Conservation (phyloP, 345 rosid species). For the Dovyalis caffra region DNA sequence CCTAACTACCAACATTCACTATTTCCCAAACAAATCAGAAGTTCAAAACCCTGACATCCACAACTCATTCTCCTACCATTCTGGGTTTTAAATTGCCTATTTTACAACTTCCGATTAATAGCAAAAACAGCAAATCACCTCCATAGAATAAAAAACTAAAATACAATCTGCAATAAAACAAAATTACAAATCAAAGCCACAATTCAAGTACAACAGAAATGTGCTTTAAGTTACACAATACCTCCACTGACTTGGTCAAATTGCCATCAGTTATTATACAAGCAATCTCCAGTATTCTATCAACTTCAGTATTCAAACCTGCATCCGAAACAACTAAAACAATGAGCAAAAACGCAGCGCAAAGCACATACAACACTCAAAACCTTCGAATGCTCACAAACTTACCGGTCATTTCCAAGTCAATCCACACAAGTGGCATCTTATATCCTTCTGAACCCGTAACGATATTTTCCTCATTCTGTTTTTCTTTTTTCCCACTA, state of each 20-base stretch:
- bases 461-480: background rate
- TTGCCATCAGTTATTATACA: slow-evolving; percentile 85
- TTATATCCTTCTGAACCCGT: slow-evolving; percentile 29
- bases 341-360: slow-evolving; percentile 3
- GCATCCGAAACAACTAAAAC: slow-evolving; percentile 19
- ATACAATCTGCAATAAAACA: slow-evolving; percentile 2
- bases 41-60: too few species aligned
- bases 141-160: background rate
- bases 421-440: slow-evolving; percentile 94
- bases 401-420: slow-evolving; percentile 93
- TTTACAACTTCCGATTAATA: background rate
- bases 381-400: background rate
- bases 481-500: background rate
- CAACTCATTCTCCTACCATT: too few species aligned
- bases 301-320: slow-evolving; percentile 79
- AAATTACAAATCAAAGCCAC: background rate
- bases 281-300: slow-evolving; percentile 90
- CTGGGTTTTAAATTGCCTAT: too few species aligned
- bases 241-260: slow-evolving; percentile 75
- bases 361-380: background rate
- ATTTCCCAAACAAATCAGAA: too few species aligned
- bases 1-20: too few species aligned
- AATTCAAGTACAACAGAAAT: background rate
- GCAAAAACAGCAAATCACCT: background rate
- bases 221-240: slow-evolving; percentile 18